Evolutionary conservation across 2,329 filamentous ascomycete species (phyloP).

Genomic region (Drechslerella stenobrocha): DNA sequence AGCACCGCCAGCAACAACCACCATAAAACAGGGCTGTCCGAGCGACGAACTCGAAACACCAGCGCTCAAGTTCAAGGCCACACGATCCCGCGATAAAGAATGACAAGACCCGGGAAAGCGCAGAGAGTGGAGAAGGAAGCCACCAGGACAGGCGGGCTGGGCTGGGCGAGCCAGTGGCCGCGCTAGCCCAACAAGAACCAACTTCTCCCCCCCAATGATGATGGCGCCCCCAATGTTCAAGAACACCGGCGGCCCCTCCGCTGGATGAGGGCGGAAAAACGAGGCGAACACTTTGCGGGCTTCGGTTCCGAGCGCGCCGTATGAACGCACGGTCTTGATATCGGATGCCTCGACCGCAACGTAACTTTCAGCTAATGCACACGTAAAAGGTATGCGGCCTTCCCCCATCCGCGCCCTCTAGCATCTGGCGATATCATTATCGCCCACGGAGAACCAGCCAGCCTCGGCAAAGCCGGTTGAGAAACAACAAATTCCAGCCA

Average conservation of each 20-base stretch:
- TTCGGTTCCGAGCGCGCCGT: no score
- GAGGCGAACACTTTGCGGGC: conserved; percentile 44
- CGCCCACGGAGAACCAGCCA: no score
- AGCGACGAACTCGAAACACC: conserved; percentile 25
- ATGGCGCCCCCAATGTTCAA: conserved; percentile 21
- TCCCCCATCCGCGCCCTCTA: no score
- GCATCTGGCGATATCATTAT: no score
- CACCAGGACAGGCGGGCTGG: background rate
- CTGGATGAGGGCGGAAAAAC: conserved; percentile 37
- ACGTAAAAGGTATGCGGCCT: no score
- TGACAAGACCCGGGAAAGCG: background rate
- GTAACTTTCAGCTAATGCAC: no score
- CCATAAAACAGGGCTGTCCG: conserved; percentile 20
- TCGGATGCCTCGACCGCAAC: no score
- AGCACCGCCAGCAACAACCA: no score
- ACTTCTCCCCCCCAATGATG: background rate
- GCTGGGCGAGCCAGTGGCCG: conserved; percentile 1
- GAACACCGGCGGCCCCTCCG: conserved; percentile 16
- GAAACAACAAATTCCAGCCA: no score
- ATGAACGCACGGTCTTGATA: no score
- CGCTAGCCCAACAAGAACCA: background rate
- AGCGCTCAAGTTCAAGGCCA: conserved; percentile 11
- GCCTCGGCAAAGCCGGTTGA: no score
- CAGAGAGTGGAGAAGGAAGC: background rate
- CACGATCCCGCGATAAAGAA: background rate